Conservation (phyloP, 2,329 filamentous ascomycete species). For the Teratosphaeria zuluensis region DNA sequence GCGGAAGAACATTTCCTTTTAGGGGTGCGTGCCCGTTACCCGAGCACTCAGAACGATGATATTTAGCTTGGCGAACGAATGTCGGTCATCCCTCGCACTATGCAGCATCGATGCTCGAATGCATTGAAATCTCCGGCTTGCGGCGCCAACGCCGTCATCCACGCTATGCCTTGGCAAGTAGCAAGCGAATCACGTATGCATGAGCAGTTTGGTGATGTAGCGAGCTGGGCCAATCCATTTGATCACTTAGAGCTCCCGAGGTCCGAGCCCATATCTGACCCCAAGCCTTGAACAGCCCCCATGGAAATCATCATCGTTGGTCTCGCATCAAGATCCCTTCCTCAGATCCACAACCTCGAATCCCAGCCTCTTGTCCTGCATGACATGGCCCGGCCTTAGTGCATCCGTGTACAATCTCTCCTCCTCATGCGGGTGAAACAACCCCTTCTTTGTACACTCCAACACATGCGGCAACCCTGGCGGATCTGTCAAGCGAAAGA, state of each 20-base stretch:
- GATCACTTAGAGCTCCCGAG: too few species aligned
- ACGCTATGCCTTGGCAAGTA: not conserved
- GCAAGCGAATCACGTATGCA: not conserved
- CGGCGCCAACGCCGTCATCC: not conserved
- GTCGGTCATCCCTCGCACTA: not conserved
- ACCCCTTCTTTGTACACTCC: slow-evolving; percentile 62
- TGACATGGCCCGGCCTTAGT: slow-evolving; percentile 47
- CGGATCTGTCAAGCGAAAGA: slow-evolving; percentile 87
- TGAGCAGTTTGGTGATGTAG: not conserved
- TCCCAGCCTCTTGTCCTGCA: slow-evolving; percentile 45
- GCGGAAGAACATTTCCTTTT: too few species aligned
- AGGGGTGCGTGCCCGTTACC: too few species aligned
- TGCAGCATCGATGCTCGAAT: not conserved
- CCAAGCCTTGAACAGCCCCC: not conserved
- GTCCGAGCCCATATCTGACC: too few species aligned
- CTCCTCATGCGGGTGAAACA: slow-evolving; percentile 72
- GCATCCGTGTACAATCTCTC: slow-evolving; percentile 72
- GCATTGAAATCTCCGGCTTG: not conserved
- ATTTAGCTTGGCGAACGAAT: not conserved
- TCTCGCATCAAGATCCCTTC: slow-evolving; percentile 3
- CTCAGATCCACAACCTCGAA: slow-evolving; percentile 60
- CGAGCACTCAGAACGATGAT: too few species aligned
- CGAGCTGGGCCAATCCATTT: too few species aligned
- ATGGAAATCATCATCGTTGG: not conserved
- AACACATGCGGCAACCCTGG: slow-evolving; percentile 81